Evolutionary conservation across 257 asterid species (phyloP).

Genomic region (Solanum corneliomulleri): DNA sequence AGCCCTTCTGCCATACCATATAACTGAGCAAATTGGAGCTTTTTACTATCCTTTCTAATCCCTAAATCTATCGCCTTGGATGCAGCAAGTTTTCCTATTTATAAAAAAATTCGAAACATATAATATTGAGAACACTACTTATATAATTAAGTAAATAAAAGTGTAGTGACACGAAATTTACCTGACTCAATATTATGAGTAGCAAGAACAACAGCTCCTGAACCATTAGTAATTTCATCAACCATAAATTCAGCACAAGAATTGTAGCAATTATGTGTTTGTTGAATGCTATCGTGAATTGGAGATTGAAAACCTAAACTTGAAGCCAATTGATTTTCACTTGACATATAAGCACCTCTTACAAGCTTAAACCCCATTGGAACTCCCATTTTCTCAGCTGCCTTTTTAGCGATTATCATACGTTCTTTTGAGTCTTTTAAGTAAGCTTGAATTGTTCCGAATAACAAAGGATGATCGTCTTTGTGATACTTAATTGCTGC

Average conservation of each 20-base stretch:
- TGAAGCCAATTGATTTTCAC: conserved; percentile 34
- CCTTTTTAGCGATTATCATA: conserved; percentile 32
- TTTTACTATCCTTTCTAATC: conserved; percentile 22
- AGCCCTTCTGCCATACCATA: conserved; percentile 84
- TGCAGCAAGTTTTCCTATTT: conserved; percentile 55
- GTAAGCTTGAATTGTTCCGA: conserved; percentile 70
- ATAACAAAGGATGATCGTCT: conserved; percentile 43
- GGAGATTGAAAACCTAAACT: conserved; percentile 40
- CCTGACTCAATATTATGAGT: conserved; percentile 84
- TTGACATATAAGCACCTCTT: conserved; percentile 73
- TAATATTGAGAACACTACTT: background rate
- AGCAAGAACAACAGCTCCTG: conserved; percentile 66
- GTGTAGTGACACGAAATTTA: background rate
- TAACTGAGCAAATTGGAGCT: conserved; percentile 74
- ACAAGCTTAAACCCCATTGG: conserved; percentile 71
- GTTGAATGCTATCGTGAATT: conserved; percentile 35
- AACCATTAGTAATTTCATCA: conserved; percentile 32
- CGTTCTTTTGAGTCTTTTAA: conserved; percentile 53
- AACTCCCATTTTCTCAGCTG: conserved; percentile 43
- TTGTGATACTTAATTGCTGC: conserved; percentile 30
- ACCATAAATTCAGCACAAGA: conserved; percentile 51
- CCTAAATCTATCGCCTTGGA: conserved; percentile 48
- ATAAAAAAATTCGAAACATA: background rate
- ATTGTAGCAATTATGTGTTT: conserved; percentile 49
- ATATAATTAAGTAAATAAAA: background rate